A percentile compares a stretch with the other conserved stretches of the same genome.
Evolutionary conservation across 2,329 filamentous ascomycete genomes (phyloP).

Genomic region (Ceratocystis lukuohia): DNA sequence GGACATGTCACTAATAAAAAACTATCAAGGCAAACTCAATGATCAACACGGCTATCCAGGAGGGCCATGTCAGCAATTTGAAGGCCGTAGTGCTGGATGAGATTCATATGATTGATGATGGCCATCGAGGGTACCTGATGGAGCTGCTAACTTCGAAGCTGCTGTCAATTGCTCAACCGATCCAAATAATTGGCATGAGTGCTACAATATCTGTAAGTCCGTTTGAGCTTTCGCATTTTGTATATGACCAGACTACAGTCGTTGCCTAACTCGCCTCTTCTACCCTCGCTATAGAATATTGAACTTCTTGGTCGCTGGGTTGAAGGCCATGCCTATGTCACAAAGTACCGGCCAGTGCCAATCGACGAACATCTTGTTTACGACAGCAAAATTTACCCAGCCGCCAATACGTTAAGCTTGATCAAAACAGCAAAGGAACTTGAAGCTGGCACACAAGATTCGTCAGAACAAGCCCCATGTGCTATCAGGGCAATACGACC

Average conservation of each 20-base stretch:
- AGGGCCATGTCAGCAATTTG: constrained; percentile 51
- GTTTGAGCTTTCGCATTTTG: too few relatives aligned
- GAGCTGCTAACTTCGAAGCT: constrained; percentile 64
- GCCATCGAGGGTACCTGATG: constrained; percentile 59
- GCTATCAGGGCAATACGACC: constrained; percentile 37
- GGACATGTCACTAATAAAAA: constrained; percentile 14
- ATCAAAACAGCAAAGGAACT: constrained; percentile 45
- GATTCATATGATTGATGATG: constrained; percentile 71
- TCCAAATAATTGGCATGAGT: constrained; percentile 69
- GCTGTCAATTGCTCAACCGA: constrained; percentile 49
- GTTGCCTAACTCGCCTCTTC: background rate
- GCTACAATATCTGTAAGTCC: constrained; percentile 54
- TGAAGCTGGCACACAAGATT: constrained; percentile 27
- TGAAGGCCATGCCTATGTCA: constrained; percentile 56
- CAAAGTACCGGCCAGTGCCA: constrained; percentile 59
- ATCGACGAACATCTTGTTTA: constrained; percentile 63
- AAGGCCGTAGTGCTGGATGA: constrained; percentile 61
- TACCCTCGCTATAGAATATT: constrained; percentile 42
- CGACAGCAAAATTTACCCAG: constrained; percentile 53
- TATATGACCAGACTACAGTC: too few relatives aligned
- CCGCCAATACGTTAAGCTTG: constrained; percentile 40
- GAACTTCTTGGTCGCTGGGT: constrained; percentile 57
- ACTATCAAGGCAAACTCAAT: constrained; percentile 53
- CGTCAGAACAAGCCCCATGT: constrained; percentile 20
- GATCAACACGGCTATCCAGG: constrained; percentile 59